Conservation (phyloP, 208 protist genomes). For the Phytomonas francai region DNA sequence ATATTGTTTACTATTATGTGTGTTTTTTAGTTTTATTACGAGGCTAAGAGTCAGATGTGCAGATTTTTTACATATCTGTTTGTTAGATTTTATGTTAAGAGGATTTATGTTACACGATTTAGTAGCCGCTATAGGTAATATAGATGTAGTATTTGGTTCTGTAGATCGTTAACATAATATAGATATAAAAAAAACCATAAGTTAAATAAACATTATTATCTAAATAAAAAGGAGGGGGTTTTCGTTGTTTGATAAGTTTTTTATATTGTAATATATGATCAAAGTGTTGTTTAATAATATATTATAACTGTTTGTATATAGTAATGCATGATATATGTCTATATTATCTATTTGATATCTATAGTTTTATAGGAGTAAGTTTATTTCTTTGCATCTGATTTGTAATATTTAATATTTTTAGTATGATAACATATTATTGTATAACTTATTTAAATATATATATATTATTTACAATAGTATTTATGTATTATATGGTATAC, state of each 20-base stretch:
- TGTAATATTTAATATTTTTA: constrained; percentile 68
- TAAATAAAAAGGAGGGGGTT: constrained; percentile 11
- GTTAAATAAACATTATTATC: background rate
- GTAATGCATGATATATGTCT: constrained; percentile 33
- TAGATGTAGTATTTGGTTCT: constrained; percentile 42
- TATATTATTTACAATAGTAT: constrained; percentile 74
- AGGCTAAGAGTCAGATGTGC: constrained; percentile 42
- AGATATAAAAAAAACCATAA: background rate
- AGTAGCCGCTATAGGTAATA: constrained; percentile 38
- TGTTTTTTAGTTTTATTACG: constrained; percentile 62
- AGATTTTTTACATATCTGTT: constrained; percentile 68
- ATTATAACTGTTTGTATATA: constrained; percentile 52
- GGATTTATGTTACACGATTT: constrained; percentile 47
- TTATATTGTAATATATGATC: constrained; percentile 29
- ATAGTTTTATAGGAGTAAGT: constrained; percentile 37
- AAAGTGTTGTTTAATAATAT: constrained; percentile 35
- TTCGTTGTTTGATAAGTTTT: constrained; percentile 47
- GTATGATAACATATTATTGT: constrained; percentile 71
- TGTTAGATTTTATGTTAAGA: constrained; percentile 45
- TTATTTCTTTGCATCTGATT: constrained; percentile 66
- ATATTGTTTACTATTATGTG: constrained; percentile 58
- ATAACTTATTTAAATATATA: constrained; percentile 80
- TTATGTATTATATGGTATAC: constrained; percentile 81
- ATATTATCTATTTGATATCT: constrained; percentile 54
- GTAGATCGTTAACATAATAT: constrained; percentile 29